These are phyloP conservation scores for Cochliopodium minus DNA, from an alignment of 208 protist genomes.

Conservation along the genomic window DNA sequence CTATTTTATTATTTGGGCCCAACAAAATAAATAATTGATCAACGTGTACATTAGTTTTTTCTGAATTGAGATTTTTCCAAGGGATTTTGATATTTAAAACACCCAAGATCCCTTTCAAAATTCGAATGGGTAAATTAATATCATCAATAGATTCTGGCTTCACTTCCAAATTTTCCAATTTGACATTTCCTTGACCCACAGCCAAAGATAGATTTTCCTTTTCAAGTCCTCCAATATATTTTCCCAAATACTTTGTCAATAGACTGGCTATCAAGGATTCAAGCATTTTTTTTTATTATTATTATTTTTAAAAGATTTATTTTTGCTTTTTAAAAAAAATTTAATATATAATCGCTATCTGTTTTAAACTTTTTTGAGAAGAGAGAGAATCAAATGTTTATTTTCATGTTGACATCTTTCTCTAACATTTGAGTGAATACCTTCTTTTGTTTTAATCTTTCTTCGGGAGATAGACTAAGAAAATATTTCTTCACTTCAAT, in stretches of 20 bases:
- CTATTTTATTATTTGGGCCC: background rate
- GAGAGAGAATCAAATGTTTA: no score
- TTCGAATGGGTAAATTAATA: background rate
- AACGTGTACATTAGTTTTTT: background rate
- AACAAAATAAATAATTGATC: background rate
- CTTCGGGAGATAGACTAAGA: no score
- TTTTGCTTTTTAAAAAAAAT: no score
- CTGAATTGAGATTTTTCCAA: background rate
- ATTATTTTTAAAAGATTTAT: no score
- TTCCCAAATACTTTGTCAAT: background rate
- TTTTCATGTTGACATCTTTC: no score
- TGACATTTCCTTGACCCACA: background rate
- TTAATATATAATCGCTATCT: no score
- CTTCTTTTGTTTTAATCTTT: no score
- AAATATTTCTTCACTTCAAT: no score
- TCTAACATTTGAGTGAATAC: no score
- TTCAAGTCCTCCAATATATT: slow-evolving; percentile 3
- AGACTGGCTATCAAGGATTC: background rate
- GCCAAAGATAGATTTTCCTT: background rate
- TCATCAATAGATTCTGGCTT: background rate
- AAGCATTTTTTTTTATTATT: no score
- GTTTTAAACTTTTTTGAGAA: no score
- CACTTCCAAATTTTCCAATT: background rate
- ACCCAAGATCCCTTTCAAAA: background rate
- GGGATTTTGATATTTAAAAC: background rate